Base-by-base conservation (phyloP, 2,329 filamentous ascomycete genomes). In the Fusarium secorum region DNA sequence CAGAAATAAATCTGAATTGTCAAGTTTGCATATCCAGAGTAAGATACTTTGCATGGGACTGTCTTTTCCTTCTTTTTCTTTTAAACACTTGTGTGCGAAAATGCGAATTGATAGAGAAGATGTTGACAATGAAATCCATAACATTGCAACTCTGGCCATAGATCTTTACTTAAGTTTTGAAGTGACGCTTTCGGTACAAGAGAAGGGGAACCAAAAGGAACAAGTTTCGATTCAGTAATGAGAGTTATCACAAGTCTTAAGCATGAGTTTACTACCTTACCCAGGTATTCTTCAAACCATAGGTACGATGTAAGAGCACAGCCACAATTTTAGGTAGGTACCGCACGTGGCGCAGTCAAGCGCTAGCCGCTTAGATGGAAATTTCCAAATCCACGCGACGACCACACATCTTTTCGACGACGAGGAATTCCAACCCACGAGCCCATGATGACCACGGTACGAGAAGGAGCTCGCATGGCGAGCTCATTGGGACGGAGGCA, bases 391-490 rank as follows among this genome's bases (percentile, higher is more conserved):
- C 68, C 70, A 71, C 53, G 68, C 68, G 74, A 74, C 58, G 49
- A 69, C 59, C 49, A 71, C 72, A 66, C 65, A 64, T 71, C 58
- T 68, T 75, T 64, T 64, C 58, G 70, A 60, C 59, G 72, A 67
- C 54, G 66, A 76, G 58, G 62, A 66, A 65, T 51, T 58, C 42
- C 30, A 53, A 26, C 45, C 55, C 32, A 56, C 54, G 30, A 71
- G 49, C 53, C 46, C 57, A 69, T 64, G 60, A 85, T 85, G 83
- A 78, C 83, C 56, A 80, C 79, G 64, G 75, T 82, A 72, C 82
- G 83, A 61, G 80, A 83, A 69, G 78, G 81, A 61, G 76, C 77
- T 74, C 82, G 82, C 69, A 49, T 79, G 64, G 78, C 78, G 70
- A 76, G 78, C 62, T 72, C 68, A 59, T 59, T 82, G 62, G 73